Base-by-base conservation (phyloP, 768 basidiomycete species). In the Collybia sp. region DNA sequence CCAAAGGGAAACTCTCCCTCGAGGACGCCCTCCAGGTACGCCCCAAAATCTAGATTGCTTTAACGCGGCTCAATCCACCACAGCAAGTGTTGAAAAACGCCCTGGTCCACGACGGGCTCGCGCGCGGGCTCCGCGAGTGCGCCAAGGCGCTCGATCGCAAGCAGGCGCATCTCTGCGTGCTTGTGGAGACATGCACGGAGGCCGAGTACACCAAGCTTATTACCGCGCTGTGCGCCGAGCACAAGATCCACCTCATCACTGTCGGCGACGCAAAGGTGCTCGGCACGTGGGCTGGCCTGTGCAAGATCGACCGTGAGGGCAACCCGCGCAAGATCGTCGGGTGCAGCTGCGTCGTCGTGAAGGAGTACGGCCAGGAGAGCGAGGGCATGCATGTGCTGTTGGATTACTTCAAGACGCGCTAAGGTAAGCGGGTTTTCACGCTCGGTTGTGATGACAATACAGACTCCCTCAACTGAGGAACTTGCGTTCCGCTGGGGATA, bases 151-250 rank as follows among this genome's bases (percentile, higher is more conserved):
- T 99, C 56, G 95, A 99, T 81, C 96, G 93, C 77, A 87, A 93
- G 60, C 91, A 94, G 78, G 95, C 94, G 46, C 95, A 98, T 70
- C 79, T 98, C 40, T 98, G 95, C 72, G 94, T 99, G 51, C 86
- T 99, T 61, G 94, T 97, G 65, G 95, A 99, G 83, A 93, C 93
- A 47, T 96, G 93, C 79, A 93, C 89, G 44, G 95, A 98, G 75
- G 90, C 94, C 56, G 95, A 97, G 73, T 98, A 99, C 80, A 90
- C 96, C 83, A 98, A 97, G 78, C 91, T 99, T 76, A 96, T 99
- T 57, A 94, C 97, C 75, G 95, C 95, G 42, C 92, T 99, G 64
- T 98, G 95, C 67, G 88, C 92, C 52, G 93, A 96, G 76, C 94
- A 98, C 84, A 95, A 94, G 72, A 97, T 98, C 76, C 93, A 93